These are phyloP conservation scores for Excoecaria agallocha DNA, from an alignment of 345 rosid species.

Conservation along the genomic window DNA sequence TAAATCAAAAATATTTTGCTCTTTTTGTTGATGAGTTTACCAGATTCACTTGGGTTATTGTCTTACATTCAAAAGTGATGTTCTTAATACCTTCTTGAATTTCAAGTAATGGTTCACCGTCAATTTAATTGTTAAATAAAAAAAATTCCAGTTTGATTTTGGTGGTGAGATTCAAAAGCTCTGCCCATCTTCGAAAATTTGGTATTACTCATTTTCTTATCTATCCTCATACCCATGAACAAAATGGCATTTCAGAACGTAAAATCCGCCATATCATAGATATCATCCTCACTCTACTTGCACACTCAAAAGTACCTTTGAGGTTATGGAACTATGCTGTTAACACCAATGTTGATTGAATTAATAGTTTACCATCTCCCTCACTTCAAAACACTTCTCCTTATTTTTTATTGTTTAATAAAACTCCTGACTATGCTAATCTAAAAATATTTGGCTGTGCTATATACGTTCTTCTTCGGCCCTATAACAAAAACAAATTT, in stretches of 20 bases:
- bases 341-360: no score
- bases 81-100: neutral
- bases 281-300: no score
- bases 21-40: neutral
- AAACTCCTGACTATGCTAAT: neutral
- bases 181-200: no score
- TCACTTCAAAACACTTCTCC: neutral
- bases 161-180: neutral
- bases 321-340: no score
- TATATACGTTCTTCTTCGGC: neutral
- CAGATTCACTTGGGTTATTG: neutral
- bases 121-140: no score
- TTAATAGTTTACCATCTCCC: neutral
- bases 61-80: no score
- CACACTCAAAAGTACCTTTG: no score
- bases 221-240: no score
- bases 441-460: no score
- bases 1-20: neutral
- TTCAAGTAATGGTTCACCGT: neutral
- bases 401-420: no score
- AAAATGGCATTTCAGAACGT: no score
- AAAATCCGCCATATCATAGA: no score
- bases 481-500: neutral
- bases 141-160: neutral
- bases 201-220: neutral